Evolutionary conservation across 352 stramenopile species (phyloP), one percentile per base, ranked within the genome.

Genomic region (Globisporangium spinosum): DNA sequence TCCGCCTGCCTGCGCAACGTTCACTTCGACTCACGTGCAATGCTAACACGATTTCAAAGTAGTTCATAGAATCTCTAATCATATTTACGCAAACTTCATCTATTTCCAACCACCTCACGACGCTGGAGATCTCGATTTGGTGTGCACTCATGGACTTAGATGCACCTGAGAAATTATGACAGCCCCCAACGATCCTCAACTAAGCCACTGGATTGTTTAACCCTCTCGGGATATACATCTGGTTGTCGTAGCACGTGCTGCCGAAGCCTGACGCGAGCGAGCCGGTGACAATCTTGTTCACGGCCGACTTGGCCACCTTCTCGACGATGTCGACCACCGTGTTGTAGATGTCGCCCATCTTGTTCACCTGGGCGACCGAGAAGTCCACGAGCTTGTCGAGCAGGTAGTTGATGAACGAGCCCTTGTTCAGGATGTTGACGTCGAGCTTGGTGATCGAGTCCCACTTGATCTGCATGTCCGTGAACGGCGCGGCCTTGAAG

Each of bases 341-440:
- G 13, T 75, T 83, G 77, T 87, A 87, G 38, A 79, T 66, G 66
- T 82, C 72, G 63, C 76, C 77, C 79, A 88, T 89, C 76, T 88
- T 87, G 79, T 90, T 90, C 60, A 88, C 54, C 59, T 79, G 67
- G 17, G 76, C 69, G 17, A 76, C 77, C 27, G 73, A 84, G 67
- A 89, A 85, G 58, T 75, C 59, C 13, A 86, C 66, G 55, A 89
- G 72, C 49, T 65, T 55, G 72, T 87, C 83, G 61, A 74, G 74
- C 59, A 89, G 68, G 63, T 77, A 72, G 25, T 71, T 74, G 62
- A 87, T 66, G 62, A 88, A 73, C 38, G 74, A 65, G 64, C 72
- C 62, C 12, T 75, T 76, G 64, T 76, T 70, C 40, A 75, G 59
- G 65, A 88, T 81, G 58, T 78, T 74, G 49, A 88, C 80, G 49